These are phyloP conservation scores for Stephania japonica DNA, from an alignment of 164 flowering plant genomes.

Conservation along the genomic window DNA sequence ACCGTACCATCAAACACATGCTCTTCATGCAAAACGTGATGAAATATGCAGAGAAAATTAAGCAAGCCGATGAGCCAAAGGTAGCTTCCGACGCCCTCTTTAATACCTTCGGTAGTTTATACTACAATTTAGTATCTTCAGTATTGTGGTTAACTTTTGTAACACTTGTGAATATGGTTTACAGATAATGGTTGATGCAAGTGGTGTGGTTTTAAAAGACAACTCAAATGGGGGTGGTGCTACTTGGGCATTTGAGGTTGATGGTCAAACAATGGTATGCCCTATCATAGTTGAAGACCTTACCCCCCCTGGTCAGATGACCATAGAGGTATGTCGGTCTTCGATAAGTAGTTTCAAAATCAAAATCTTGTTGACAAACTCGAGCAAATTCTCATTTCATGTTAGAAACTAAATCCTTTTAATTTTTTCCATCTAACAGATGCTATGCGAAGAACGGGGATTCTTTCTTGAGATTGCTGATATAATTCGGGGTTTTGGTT, in stretches of 20 bases:
- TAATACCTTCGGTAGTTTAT: background rate
- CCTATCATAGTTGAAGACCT: slow-evolving; percentile 85
- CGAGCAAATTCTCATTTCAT: background rate
- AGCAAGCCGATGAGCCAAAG: slow-evolving; percentile 54
- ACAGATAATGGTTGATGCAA: slow-evolving; percentile 42
- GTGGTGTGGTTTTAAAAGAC: slow-evolving; percentile 33
- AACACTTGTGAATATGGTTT: slow-evolving; percentile 8
- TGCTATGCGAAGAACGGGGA: slow-evolving; percentile 80
- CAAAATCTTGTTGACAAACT: background rate
- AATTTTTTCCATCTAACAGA: slow-evolving; percentile 33
- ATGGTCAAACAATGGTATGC: slow-evolving; percentile 49
- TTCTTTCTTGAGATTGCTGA: slow-evolving; percentile 87
- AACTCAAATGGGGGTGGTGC: slow-evolving; percentile 35
- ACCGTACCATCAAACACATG: slow-evolving; percentile 75
- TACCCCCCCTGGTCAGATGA: slow-evolving; percentile 73
- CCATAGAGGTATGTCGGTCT: slow-evolving; percentile 53
- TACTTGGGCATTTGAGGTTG: slow-evolving; percentile 83
- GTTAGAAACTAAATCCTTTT: background rate
- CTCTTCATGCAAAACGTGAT: slow-evolving; percentile 69
- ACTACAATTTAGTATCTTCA: too few relatives aligned
- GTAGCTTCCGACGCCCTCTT: slow-evolving; percentile 21
- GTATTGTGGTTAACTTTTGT: slow-evolving; percentile 3
- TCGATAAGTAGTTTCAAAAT: background rate
- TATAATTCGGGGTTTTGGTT: slow-evolving; percentile 61
- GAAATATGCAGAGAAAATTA: slow-evolving; percentile 59